Evolutionary conservation across 2,329 filamentous ascomycete genomes (phyloP).

Genomic region (Furcasterigmium sp.): DNA sequence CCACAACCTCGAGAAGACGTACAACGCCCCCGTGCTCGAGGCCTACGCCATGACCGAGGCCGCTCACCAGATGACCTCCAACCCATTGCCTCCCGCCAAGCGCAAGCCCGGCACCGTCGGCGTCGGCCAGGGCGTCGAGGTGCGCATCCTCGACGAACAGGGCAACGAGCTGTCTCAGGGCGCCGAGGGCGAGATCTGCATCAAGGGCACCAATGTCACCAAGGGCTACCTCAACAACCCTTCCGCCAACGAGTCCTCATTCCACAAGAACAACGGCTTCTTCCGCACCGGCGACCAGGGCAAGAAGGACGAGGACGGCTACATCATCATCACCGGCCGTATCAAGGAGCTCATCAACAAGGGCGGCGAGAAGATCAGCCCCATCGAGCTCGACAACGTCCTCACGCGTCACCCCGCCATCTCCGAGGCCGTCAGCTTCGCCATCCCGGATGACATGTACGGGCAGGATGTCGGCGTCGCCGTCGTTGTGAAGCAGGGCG

Average conservation of each 20-base stretch:
- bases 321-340: constrained; percentile 80
- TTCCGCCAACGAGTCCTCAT: constrained; percentile 67
- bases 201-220: constrained; percentile 77
- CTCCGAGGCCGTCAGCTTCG: constrained; percentile 77
- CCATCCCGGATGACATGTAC: constrained; percentile 75
- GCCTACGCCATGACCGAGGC: constrained; percentile 93
- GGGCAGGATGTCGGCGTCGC: constrained; percentile 78
- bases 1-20: constrained; percentile 69
- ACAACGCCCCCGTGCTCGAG: constrained; percentile 77
- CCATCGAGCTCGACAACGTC: constrained; percentile 82
- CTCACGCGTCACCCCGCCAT: constrained; percentile 68
- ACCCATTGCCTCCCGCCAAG: constrained; percentile 64
- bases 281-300: constrained; percentile 89
- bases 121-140: constrained; percentile 75
- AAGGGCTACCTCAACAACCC: constrained; percentile 81
- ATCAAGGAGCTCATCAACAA: constrained; percentile 94
- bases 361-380: constrained; percentile 84
- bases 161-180: constrained; percentile 66
- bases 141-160: constrained; percentile 68
- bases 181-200: constrained; percentile 74
- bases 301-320: constrained; percentile 72
- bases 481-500: constrained; percentile 64
- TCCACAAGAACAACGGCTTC: constrained; percentile 64
- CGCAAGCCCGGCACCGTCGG: constrained; percentile 80
- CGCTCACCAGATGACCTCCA: constrained; percentile 79